Base-by-base conservation (phyloP, 2,329 filamentous ascomycete genomes). In the Botrytis paeoniae region DNA sequence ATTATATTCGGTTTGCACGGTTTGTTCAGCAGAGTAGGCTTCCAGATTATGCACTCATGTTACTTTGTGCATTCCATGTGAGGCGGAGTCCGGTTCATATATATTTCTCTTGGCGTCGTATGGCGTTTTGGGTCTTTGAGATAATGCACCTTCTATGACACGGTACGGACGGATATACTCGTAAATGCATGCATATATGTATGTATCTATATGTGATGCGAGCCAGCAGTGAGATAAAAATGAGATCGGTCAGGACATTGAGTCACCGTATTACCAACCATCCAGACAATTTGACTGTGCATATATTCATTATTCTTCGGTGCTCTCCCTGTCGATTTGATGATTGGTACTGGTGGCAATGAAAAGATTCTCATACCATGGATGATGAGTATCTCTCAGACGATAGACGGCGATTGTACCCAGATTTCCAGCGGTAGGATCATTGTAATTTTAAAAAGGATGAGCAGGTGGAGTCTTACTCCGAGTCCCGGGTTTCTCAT, bases 391-490 rank as follows among this genome's bases (percentile, higher is more conserved):
- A 29, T 57, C 51, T 54, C 51, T 29, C 51, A 29, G 18, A 29
- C 18, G 51, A 57, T 32, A 4, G 6, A 18, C 14, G 14, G n/a
- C 51, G n/a, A 29, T 9, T 54, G 51, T 57, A 18, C n/a, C 51
- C 14, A 29, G 51, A 57, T 16, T 29, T 57, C 14, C 14, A 29
- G 51, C n/a, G n/a, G n/a, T n/a, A 57, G n/a, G 14, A 29, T 16
- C 51, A 57, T 57, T 57, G 20, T 35, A 64, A 64, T 64, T 64
- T 64, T 4, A 64, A 64, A 45, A 45, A 64, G n/a, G 62, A 45
- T 35, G 41, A 25, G 29, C 22, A 4, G 41, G 41, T 35, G 63
- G 63, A 65, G 63, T 48, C 43, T 48, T 32, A 20, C 61, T 35
- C 63, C 63, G 43, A 65, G 63, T 37, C 43, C 29, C 29, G 43